These are phyloP conservation scores for Colletotrichum liaoningense DNA, from an alignment of 2,329 filamentous ascomycete species.

Conservation along the genomic window DNA sequence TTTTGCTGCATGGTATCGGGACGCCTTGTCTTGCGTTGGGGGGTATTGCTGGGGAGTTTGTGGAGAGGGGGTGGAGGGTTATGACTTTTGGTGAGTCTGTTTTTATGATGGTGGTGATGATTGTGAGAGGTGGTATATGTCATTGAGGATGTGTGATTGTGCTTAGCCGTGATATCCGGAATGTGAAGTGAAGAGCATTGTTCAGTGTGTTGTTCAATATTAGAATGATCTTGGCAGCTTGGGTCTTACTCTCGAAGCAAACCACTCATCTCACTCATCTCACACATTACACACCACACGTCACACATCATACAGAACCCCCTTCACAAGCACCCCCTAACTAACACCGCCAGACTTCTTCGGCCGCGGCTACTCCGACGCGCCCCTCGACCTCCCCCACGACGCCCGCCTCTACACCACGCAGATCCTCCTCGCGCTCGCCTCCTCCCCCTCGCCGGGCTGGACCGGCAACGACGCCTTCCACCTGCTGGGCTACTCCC, in stretches of 20 bases:
- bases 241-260: background rate
- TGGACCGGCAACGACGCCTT: conserved; percentile 71
- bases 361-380: conserved; percentile 82
- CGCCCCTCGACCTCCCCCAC: conserved; percentile 69
- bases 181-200: background rate
- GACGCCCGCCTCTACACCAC: conserved; percentile 73
- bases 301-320: background rate
- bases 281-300: background rate
- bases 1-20: conserved; percentile 84
- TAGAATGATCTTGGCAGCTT: background rate
- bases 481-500: conserved; percentile 80
- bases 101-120: background rate
- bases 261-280: background rate
- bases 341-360: conserved; percentile 67
- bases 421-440: conserved; percentile 74
- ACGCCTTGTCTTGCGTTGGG: conserved; percentile 80
- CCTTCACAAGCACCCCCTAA: background rate
- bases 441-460: conserved; percentile 65
- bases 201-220: background rate
- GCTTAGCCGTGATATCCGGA: background rate
- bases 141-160: background rate
- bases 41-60: conserved; percentile 74
- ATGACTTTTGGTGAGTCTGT: conserved; percentile 76
- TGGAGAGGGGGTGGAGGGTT: conserved; percentile 75
- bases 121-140: background rate